These are phyloP conservation scores for Vachellia collinsii DNA, from an alignment of 306 rosid genomes.

Conservation along the genomic window DNA sequence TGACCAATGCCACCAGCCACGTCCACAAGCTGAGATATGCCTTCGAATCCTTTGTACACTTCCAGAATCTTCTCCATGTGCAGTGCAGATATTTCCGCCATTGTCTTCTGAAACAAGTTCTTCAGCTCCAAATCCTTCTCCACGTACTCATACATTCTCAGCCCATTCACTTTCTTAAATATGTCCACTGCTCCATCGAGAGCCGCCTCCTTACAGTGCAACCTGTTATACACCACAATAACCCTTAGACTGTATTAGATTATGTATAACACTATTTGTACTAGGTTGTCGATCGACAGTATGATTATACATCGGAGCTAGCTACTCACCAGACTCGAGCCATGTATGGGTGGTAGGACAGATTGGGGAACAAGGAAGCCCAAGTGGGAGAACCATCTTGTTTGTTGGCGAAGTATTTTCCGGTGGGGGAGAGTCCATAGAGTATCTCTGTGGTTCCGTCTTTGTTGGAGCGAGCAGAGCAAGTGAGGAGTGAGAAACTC, in stretches of 20 bases:
- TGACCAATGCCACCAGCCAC: conserved; percentile 51
- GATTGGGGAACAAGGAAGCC: neutral
- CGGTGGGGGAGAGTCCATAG: neutral
- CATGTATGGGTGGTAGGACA: neutral
- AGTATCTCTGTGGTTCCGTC: neutral
- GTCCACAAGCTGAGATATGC: conserved; percentile 42
- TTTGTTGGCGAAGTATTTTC: neutral
- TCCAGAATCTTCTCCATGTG: conserved; percentile 33
- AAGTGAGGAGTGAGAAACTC: neutral
- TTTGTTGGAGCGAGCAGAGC: neutral
- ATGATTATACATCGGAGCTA: too few relatives aligned
- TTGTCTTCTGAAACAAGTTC: neutral
- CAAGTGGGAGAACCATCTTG: neutral
- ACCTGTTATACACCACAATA: neutral
- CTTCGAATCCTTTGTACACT: neutral
- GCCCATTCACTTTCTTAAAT: neutral
- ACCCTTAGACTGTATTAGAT: too few relatives aligned
- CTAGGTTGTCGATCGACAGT: too few relatives aligned
- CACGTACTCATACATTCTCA: neutral
- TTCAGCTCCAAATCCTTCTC: neutral
- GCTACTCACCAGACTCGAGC: neutral
- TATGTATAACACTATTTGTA: too few relatives aligned
- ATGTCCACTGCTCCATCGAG: neutral
- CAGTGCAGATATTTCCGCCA: neutral
- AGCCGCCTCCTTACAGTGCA: neutral